phyloP scores from a whole-genome alignment of 257 asterid genomes.

The Craterostigma plantagineum region DNA sequence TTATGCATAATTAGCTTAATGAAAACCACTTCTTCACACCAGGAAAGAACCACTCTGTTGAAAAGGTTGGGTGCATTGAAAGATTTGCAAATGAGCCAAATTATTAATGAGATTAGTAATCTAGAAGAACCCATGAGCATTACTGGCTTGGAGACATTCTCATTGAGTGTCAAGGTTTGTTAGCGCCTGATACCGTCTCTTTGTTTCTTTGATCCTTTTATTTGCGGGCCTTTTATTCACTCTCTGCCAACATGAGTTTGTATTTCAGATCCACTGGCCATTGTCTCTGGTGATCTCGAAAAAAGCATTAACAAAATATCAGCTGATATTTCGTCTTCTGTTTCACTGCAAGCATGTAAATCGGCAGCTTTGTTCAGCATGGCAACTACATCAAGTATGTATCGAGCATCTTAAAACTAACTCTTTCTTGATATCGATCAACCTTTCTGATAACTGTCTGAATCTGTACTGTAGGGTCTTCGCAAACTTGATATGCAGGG shows the following conservation, averaged over 20 bases:
- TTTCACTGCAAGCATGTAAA: slow-evolving; percentile 94
- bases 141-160: slow-evolving; percentile 92
- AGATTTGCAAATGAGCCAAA: slow-evolving; percentile 56
- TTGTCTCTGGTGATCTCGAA: slow-evolving; percentile 85
- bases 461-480: slow-evolving; percentile 41
- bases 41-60: slow-evolving; percentile 80
- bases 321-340: slow-evolving; percentile 71
- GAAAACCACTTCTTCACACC: slow-evolving; percentile 11
- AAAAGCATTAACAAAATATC: slow-evolving; percentile 80
- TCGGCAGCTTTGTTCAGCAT: slow-evolving; percentile 93
- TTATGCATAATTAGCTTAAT: slow-evolving; percentile 12
- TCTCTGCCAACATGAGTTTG: neutral
- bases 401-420: slow-evolving; percentile 4
- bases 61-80: slow-evolving; percentile 74
- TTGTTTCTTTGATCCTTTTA: too few species aligned
- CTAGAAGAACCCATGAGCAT: slow-evolving; percentile 79
- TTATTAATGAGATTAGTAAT: slow-evolving; percentile 28
- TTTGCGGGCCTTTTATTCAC: neutral
- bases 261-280: slow-evolving; percentile 85
- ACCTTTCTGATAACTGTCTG: slow-evolving; percentile 2
- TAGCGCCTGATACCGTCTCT: too few species aligned
- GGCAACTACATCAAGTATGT: slow-evolving; percentile 93
- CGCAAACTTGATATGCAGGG: slow-evolving; percentile 93
- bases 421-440: neutral
- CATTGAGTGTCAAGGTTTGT: slow-evolving; percentile 79